Evolutionary conservation across 805 yeast genomes (phyloP).

Genomic region (Yarrowia yakushimensis): DNA sequence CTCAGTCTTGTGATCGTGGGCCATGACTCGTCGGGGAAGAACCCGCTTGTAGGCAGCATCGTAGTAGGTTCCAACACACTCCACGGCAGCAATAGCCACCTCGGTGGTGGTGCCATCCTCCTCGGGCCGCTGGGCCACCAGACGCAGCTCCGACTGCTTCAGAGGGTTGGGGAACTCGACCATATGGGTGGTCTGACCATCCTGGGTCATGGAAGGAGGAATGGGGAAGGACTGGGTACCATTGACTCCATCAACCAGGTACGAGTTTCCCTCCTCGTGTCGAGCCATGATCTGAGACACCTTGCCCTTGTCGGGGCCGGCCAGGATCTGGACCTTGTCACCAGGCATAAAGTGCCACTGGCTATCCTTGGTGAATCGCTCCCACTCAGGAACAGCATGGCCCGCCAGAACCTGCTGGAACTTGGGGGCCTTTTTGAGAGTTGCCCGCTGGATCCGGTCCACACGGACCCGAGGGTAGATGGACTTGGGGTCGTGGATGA

Average conservation of each 20-base stretch:
- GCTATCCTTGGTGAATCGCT: slow-evolving; percentile 44
- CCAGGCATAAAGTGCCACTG: slow-evolving; percentile 67
- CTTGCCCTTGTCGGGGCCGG: slow-evolving; percentile 72
- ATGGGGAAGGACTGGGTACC: slow-evolving; percentile 59
- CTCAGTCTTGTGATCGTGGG: slow-evolving; percentile 55
- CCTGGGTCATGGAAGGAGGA: slow-evolving; percentile 71
- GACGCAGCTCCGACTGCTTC: slow-evolving; percentile 56
- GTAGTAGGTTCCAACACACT: slow-evolving; percentile 64
- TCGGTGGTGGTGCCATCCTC: slow-evolving; percentile 59
- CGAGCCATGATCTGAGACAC: slow-evolving; percentile 64
- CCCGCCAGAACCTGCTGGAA: slow-evolving; percentile 30
- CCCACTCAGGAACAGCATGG: slow-evolving; percentile 37
- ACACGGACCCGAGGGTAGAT: slow-evolving; percentile 29
- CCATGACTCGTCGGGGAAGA: slow-evolving; percentile 75
- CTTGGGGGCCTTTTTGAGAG: slow-evolving; percentile 30
- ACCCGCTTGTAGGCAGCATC: slow-evolving; percentile 69
- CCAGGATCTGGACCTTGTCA: slow-evolving; percentile 68
- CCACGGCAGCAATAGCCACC: slow-evolving; percentile 74
- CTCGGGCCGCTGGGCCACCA: slow-evolving; percentile 73
- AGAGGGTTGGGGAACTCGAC: slow-evolving; percentile 65
- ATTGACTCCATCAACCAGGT: slow-evolving; percentile 63
- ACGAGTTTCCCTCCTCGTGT: slow-evolving; percentile 58
- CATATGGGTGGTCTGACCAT: slow-evolving; percentile 67
- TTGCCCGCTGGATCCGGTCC: slow-evolving; percentile 29
- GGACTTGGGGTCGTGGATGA: slow-evolving; percentile 22